Conservation (phyloP, 2,329 filamentous ascomycete species). For the Fusarium pseudonygamai region DNA sequence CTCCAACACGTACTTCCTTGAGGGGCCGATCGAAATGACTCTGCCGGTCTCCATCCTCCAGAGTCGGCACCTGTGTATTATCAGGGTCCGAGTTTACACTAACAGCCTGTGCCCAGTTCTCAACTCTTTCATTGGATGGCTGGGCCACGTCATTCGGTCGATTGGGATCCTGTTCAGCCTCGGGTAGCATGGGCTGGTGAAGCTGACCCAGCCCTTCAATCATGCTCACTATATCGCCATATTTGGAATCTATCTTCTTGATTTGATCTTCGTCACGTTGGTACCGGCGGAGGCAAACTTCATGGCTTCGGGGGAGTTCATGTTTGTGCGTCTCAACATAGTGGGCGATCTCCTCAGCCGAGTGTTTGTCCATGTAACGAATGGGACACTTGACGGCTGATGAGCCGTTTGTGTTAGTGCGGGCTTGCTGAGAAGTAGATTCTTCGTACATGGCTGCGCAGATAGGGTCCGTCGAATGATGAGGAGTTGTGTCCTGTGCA, state of each 20-base stretch:
- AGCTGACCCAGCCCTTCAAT: constrained; percentile 88
- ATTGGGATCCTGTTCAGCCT: constrained; percentile 57
- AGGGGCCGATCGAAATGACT: constrained; percentile 85
- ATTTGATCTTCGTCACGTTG: constrained; percentile 88
- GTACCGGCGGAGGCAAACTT: constrained; percentile 89
- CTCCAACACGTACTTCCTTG: constrained; percentile 90
- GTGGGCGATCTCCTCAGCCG: constrained; percentile 89
- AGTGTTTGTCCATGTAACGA: constrained; percentile 89
- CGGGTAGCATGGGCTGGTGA: constrained; percentile 86
- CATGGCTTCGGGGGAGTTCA: constrained; percentile 91
- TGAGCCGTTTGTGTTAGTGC: constrained; percentile 60
- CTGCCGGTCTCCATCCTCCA: constrained; percentile 66
- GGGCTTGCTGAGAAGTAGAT: constrained; percentile 61
- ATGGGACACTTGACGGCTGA: constrained; percentile 82
- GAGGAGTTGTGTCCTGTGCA: constrained; percentile 53
- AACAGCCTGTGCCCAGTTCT: constrained; percentile 86
- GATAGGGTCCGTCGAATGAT: constrained; percentile 67
- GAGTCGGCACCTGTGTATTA: constrained; percentile 43
- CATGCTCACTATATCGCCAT: constrained; percentile 92
- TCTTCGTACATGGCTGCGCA: constrained; percentile 72
- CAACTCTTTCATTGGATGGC: constrained; percentile 75
- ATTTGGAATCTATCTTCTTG: constrained; percentile 90
- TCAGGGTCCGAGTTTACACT: constrained; percentile 60
- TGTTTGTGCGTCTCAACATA: constrained; percentile 97
- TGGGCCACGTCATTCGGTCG: constrained; percentile 57